These are phyloP conservation scores for Colletotrichum sp. DNA, from an alignment of 2,329 filamentous ascomycete species.

Conservation along the genomic window DNA sequence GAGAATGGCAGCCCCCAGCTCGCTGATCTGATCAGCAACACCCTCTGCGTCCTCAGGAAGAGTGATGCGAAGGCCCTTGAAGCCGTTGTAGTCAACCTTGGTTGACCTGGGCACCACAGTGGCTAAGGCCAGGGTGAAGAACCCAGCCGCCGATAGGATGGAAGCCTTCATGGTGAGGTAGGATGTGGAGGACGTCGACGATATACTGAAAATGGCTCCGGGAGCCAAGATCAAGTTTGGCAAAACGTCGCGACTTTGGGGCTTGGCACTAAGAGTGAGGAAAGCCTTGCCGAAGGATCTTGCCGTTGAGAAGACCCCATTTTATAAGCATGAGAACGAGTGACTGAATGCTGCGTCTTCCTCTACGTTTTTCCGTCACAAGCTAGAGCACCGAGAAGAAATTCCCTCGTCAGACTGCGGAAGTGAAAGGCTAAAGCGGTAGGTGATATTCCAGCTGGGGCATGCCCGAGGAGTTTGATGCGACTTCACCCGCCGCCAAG, in stretches of 20 bases:
- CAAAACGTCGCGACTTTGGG: neutral
- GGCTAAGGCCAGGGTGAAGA: neutral
- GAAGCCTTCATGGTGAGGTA: slow-evolving; percentile 7
- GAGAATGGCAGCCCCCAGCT: slow-evolving; percentile 2
- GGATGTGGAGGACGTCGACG: no score
- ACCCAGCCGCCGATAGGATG: neutral
- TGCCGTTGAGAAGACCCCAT: neutral
- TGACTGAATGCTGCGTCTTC: neutral
- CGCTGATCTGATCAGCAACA: slow-evolving; percentile 4
- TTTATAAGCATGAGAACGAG: neutral
- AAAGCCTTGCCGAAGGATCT: neutral
- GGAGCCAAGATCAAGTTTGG: neutral
- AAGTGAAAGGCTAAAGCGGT: neutral
- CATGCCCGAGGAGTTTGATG: neutral
- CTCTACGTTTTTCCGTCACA: neutral
- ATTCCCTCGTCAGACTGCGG: neutral
- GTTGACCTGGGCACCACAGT: neutral
- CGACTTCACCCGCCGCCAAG: slow-evolving; percentile 3
- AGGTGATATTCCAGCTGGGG: slow-evolving; percentile 4
- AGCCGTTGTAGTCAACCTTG: slow-evolving; percentile 19
- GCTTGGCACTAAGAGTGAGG: neutral
- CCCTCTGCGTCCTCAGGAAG: neutral
- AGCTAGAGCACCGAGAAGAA: neutral
- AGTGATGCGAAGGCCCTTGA: slow-evolving; percentile 16
- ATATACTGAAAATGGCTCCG: accelerated